Evolutionary conservation across 768 basidiomycete species (phyloP), one percentile per base, ranked within the genome.

Genomic region (Hygrocybe coccinea): DNA sequence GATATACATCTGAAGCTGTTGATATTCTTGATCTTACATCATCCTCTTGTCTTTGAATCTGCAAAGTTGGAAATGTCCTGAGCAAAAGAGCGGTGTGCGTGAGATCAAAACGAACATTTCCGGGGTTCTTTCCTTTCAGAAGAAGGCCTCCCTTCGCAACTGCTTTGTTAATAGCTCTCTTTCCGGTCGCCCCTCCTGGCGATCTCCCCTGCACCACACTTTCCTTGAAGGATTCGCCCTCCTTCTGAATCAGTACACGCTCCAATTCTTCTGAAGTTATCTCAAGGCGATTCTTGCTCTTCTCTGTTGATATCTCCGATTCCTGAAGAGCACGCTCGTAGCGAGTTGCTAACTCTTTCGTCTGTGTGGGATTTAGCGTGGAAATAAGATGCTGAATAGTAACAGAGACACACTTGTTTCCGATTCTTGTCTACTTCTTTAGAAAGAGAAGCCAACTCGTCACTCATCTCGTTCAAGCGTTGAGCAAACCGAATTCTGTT

Each of bases 401-500:
- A 17, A 49, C 22, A 19, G 43, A 17, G 43, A 63, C 77, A 51
- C 56, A 89, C 93, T 73, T 86, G 79, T 72, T 98, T 98, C 52
- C 95, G 77, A 67, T 89, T 88, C 76, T 92, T 94, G 61, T 99
- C 97, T 1, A 97, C 91, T 69, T 98, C 95, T 63, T 91, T 91
- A 0, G 85, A 82, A 4, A 98, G 74, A 9, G 80, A 86, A 15
- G 80, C 74, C 24, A 99, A 77, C 65, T 99, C 97, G n/a, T 97
- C 94, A 65, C 89, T 87, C 92, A 97, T 98, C 71, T 99, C 97
- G 65, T 87, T 89, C 41, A 99, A 76, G 41, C 92, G 83, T 56
- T 87, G 82, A 0, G 93, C 81, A 64, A 97, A 97, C 44, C 86
- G 81, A 35, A 94, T 70, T 52, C 93, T 81, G 69, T 94, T 94